Evolutionary conservation across 164 flowering plant genomes (phyloP), one percentile per base, ranked within the genome.

Genomic region (Santalum album): DNA sequence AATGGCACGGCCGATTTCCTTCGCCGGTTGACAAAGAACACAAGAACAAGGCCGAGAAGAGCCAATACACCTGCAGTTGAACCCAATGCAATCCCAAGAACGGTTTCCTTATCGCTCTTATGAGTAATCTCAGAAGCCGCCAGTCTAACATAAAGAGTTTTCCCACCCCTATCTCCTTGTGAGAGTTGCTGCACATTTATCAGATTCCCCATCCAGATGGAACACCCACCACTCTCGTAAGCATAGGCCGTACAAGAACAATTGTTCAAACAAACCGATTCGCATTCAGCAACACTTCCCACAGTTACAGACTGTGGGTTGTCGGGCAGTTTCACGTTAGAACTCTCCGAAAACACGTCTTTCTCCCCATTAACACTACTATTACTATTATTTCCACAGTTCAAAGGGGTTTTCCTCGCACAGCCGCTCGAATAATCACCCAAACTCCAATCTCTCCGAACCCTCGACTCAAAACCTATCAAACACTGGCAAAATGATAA

Each of bases 201-300:
- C 27, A 77, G 57, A 20, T 53, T 62, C 10, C 60, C 70, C 16
- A 9, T 23, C 82, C 82, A 74, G 27, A 69, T 54, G 5, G 66
- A 61, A 46, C 79, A 77, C 15, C 5, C 23, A 21, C 25, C 40
- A 25, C 15, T 35, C 6, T 56, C 63, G 42, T 44, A 78, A 21
- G 77, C 56, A 60, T 78, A 78, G 45, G 77, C 75, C 56, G 54
- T 53, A 61, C 82, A 78, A 60, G 77, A 65, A 59, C 82, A 78
- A 39, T 68, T 64, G 22, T 47, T 57, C 38, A 70, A 56, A 59
- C 77, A 72, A 10, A 25, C 35, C 15, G 55, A 50, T 53, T 68
- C 55, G 49, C 82, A 75, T 25, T 58, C 70, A 7, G 3, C 27
- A 3, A 2, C 12, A 58, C 54, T 63, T 12, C 42, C 58, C 11